Conservation (phyloP, 805 yeast genomes). For the Torulaspora microellipsoides region DNA sequence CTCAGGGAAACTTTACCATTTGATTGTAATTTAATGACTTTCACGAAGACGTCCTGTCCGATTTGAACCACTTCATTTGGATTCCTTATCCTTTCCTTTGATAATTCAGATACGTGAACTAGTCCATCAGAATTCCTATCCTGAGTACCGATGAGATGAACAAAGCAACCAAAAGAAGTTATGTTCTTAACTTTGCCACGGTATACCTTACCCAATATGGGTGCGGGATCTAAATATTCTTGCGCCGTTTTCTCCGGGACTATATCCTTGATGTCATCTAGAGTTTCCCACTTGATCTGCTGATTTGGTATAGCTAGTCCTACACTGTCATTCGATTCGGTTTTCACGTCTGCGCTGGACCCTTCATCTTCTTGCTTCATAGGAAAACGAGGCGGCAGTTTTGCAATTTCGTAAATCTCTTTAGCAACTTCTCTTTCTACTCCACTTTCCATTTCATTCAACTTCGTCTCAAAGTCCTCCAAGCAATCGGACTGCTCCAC, state of each 20-base stretch:
- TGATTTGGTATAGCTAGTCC: slow-evolving; percentile 17
- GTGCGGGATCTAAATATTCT: slow-evolving; percentile 28
- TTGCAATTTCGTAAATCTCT: slow-evolving; percentile 9
- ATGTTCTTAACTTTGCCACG: slow-evolving; percentile 57
- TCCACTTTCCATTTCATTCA: slow-evolving; percentile 27
- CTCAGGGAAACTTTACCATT: slow-evolving; percentile 52
- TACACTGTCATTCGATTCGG: slow-evolving; percentile 9
- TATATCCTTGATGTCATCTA: slow-evolving; percentile 16
- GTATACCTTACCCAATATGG: slow-evolving; percentile 46
- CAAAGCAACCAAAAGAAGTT: slow-evolving; percentile 75
- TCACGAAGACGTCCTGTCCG: slow-evolving; percentile 63
- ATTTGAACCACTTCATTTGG: slow-evolving; percentile 55
- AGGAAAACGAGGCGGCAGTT: neutral
- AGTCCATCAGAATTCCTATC: slow-evolving; percentile 48
- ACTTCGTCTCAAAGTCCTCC: slow-evolving; percentile 10
- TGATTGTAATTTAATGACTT: slow-evolving; percentile 44
- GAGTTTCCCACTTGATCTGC: slow-evolving; percentile 18
- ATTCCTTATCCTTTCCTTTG: slow-evolving; percentile 43
- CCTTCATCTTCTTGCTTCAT: neutral
- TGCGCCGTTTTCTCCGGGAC: slow-evolving; percentile 8
- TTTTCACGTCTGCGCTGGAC: slow-evolving; percentile 4
- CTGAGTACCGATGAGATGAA: slow-evolving; percentile 43
- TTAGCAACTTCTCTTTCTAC: slow-evolving; percentile 7
- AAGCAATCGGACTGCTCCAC: slow-evolving; percentile 12
- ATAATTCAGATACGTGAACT: slow-evolving; percentile 72